These are phyloP conservation scores for Cladophialophora bantiana DNA, from an alignment of 2,329 filamentous ascomycete genomes.

Conservation along the genomic window DNA sequence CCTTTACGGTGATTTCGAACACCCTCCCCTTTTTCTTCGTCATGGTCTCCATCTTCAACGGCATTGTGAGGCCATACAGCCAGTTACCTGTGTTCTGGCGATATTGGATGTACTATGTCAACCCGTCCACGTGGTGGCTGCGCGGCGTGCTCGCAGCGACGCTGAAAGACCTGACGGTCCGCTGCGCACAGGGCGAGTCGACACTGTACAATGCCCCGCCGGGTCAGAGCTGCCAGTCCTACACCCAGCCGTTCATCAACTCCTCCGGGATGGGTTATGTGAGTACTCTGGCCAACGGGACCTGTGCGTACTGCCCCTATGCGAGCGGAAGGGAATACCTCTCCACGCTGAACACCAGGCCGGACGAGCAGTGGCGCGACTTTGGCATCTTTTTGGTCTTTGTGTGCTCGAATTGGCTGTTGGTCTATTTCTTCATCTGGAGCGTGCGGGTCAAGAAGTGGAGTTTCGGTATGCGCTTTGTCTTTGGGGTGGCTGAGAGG, in stretches of 20 bases:
- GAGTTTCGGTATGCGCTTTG: constrained; percentile 70
- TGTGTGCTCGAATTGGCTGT: constrained; percentile 71
- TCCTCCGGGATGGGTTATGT: constrained; percentile 58
- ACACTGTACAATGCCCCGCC: constrained; percentile 71
- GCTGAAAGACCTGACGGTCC: constrained; percentile 59
- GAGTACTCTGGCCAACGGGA: constrained; percentile 63
- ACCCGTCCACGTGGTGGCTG: constrained; percentile 75
- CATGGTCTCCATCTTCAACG: constrained; percentile 78
- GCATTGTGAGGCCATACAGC: constrained; percentile 73
- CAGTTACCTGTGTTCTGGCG: constrained; percentile 57
- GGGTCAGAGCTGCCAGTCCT: constrained; percentile 68
- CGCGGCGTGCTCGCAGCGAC: constrained; percentile 72
- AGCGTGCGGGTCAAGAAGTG: constrained; percentile 73
- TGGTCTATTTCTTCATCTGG: constrained; percentile 81
- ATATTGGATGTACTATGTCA: constrained; percentile 64
- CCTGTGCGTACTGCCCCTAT: constrained; percentile 76
- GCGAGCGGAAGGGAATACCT: constrained; percentile 71
- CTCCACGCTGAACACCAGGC: constrained; percentile 61
- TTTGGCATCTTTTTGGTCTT: constrained; percentile 78
- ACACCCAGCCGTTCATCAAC: constrained; percentile 66
- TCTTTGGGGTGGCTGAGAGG: constrained; percentile 61
- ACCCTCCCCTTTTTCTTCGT: constrained; percentile 80
- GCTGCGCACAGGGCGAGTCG: constrained; percentile 64
- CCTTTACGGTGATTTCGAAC: constrained; percentile 79
- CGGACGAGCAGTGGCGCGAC: constrained; percentile 71